phyloP scores from a whole-genome alignment of 2,329 filamentous ascomycete species.

The Dothiorella sarmentorum region DNA sequence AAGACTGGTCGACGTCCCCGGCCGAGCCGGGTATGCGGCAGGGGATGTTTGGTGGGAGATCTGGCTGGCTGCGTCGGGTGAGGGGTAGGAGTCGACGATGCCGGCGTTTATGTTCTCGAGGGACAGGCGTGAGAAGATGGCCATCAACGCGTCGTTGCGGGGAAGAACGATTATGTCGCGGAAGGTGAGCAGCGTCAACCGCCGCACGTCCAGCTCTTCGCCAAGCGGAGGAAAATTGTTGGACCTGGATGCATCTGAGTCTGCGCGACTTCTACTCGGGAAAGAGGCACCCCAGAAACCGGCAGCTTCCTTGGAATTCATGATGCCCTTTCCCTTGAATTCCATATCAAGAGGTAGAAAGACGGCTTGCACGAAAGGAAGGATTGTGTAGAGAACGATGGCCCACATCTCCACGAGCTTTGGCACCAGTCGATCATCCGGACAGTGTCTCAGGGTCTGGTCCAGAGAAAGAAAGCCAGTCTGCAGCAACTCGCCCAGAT shows the following conservation, averaged over 20 bases:
- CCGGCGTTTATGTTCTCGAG: slow-evolving; percentile 66
- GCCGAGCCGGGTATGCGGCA: slow-evolving; percentile 27
- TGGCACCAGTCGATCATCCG: slow-evolving; percentile 85
- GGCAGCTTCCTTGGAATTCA: slow-evolving; percentile 72
- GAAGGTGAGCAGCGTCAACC: slow-evolving; percentile 82
- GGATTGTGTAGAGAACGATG: slow-evolving; percentile 81
- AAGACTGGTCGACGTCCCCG: slow-evolving; percentile 19
- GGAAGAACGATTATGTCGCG: slow-evolving; percentile 85
- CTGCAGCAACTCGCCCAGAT: slow-evolving; percentile 69
- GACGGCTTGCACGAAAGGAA: slow-evolving; percentile 93
- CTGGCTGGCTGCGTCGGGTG: slow-evolving; percentile 3
- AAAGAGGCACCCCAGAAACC: slow-evolving; percentile 84
- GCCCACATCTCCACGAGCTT: slow-evolving; percentile 92
- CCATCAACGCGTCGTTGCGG: slow-evolving; percentile 82
- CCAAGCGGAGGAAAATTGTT: slow-evolving; percentile 46
- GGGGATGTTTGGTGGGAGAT: slow-evolving; percentile 24
- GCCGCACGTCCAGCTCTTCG: slow-evolving; percentile 75
- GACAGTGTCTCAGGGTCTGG: slow-evolving; percentile 71
- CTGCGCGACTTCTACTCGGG: slow-evolving; percentile 21
- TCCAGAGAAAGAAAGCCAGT: slow-evolving; percentile 85
- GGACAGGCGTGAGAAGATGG: slow-evolving; percentile 83
- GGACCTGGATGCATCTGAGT: slow-evolving; percentile 37
- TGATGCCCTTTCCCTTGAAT: slow-evolving; percentile 81
- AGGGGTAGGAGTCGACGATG: slow-evolving; percentile 30
- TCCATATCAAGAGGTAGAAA: slow-evolving; percentile 92